These are phyloP conservation scores for Ceratocystis cubensis DNA, from an alignment of 2,329 filamentous ascomycete genomes.

Conservation along the genomic window DNA sequence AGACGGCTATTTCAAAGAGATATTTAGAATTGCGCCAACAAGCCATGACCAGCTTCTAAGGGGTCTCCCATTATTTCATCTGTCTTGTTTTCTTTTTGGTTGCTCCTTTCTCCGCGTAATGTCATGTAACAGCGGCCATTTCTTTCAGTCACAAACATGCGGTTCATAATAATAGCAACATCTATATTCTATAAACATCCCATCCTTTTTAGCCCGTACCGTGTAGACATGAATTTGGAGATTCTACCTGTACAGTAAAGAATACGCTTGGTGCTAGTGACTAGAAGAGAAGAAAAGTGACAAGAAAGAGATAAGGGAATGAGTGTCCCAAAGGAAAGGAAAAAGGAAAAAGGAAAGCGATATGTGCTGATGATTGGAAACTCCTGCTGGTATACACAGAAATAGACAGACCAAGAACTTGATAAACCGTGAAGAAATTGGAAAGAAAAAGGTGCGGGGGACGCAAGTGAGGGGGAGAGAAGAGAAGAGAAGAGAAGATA, in stretches of 20 bases:
- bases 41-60: slow-evolving; percentile 2
- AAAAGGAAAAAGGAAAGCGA: neutral
- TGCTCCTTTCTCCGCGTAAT: neutral
- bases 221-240: neutral
- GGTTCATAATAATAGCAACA: neutral
- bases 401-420: slow-evolving; percentile 9
- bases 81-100: neutral
- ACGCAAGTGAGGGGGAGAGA: neutral
- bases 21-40: neutral
- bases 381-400: slow-evolving; percentile 6
- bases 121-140: neutral
- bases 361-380: neutral
- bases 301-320: neutral
- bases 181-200: slow-evolving; percentile 5
- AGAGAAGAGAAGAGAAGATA: neutral
- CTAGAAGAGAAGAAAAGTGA: slow-evolving; percentile 11
- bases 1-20: neutral
- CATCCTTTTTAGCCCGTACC: slow-evolving; percentile 8
- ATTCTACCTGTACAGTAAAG: slow-evolving; percentile 6
- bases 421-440: neutral
- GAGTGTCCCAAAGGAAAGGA: neutral
- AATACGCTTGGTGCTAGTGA: neutral
- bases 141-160: neutral
- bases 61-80: neutral
- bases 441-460: neutral